phyloP scores from a whole-genome alignment of 1,284 basidiomycete species.

The Peniophora sp. region DNA sequence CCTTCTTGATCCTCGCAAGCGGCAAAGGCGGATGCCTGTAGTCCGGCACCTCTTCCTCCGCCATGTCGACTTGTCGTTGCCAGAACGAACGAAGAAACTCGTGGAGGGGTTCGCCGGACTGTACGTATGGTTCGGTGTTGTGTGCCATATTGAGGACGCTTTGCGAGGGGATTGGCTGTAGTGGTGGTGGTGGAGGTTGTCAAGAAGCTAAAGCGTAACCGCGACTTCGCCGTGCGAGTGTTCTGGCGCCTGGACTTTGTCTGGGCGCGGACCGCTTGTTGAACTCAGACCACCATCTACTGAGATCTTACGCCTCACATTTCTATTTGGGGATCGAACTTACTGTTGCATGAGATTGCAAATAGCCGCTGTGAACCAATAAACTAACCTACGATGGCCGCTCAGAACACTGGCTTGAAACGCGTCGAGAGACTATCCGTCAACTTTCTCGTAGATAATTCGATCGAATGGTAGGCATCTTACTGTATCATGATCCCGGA shows the following conservation, averaged over 20 bases:
- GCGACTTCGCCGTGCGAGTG: too few relatives aligned
- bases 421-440: conserved; percentile 45
- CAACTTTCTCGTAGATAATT: conserved; percentile 71
- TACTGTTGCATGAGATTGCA: too few relatives aligned
- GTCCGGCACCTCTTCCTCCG: conserved; percentile 77
- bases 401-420: not conserved
- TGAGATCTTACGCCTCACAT: too few relatives aligned
- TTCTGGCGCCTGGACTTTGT: too few relatives aligned
- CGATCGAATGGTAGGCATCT: conserved; percentile 54
- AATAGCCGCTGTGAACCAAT: too few relatives aligned
- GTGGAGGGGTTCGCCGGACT: conserved; percentile 67
- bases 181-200: too few relatives aligned
- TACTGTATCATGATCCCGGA: conserved; percentile 1
- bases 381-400: too few relatives aligned
- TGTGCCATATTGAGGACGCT: not conserved
- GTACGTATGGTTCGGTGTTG: conserved; percentile 32
- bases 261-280: too few relatives aligned
- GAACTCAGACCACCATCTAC: too few relatives aligned
- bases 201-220: too few relatives aligned
- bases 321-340: too few relatives aligned
- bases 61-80: conserved; percentile 74
- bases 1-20: conserved; percentile 91
- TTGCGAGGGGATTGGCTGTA: too few relatives aligned
- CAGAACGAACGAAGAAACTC: conserved; percentile 77
- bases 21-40: conserved; percentile 83